phyloP scores from a whole-genome alignment of 1,139 yeast genomes.

The Debaryomyces coudertii region DNA sequence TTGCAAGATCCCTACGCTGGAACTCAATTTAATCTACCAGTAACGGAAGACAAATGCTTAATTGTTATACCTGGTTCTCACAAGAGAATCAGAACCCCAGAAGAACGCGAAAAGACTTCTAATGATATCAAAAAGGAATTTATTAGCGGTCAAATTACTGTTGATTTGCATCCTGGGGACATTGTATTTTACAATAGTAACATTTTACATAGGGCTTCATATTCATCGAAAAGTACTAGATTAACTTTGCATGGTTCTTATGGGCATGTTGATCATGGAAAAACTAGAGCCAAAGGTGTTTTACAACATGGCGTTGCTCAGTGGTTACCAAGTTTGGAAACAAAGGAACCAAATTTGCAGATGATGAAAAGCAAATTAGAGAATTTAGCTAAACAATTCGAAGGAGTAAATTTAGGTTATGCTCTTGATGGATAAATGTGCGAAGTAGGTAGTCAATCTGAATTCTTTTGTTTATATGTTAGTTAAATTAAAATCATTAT shows the following conservation, averaged over 20 bases:
- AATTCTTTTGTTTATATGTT: neutral
- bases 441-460: neutral
- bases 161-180: conserved; percentile 56
- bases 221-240: conserved; percentile 43
- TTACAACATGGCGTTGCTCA: conserved; percentile 58
- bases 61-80: conserved; percentile 58
- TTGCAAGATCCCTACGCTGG: conserved; percentile 51
- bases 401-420: conserved; percentile 45
- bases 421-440: conserved; percentile 44
- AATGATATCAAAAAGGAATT: conserved; percentile 38
- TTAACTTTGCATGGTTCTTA: conserved; percentile 58
- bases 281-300: conserved; percentile 52
- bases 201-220: conserved; percentile 55
- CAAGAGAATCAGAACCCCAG: conserved; percentile 48
- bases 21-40: conserved; percentile 57
- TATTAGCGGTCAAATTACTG: conserved; percentile 46
- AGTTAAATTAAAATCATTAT: neutral
- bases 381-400: conserved; percentile 41
- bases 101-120: conserved; percentile 49
- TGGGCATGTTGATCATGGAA: conserved; percentile 51
- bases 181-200: conserved; percentile 57
- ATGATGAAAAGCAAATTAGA: conserved; percentile 40
- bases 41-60: conserved; percentile 52
- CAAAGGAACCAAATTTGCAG: conserved; percentile 38
- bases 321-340: conserved; percentile 50